These are phyloP conservation scores for Leccinum olivaceopallidum DNA, from an alignment of 768 basidiomycete genomes.

Conservation along the genomic window DNA sequence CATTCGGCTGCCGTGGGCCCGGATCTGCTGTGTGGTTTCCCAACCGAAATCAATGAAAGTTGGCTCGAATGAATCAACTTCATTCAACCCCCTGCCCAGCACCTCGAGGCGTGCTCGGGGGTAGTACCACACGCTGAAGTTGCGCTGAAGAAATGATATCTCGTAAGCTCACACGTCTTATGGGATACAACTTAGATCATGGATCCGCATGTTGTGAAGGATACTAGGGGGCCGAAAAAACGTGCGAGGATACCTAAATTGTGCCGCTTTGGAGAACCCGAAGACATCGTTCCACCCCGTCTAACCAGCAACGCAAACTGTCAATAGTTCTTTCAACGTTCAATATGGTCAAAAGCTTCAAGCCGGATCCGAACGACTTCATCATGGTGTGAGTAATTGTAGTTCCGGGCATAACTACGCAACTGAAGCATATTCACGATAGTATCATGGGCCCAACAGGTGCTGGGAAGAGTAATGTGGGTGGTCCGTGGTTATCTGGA, in stretches of 20 bases:
- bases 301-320: not conserved
- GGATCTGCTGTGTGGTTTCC: not conserved
- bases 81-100: not conserved
- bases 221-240: not conserved
- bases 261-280: not conserved
- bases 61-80: not conserved
- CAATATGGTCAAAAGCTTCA: conserved; percentile 8
- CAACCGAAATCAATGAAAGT: not conserved
- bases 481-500: not conserved
- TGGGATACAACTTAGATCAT: not conserved
- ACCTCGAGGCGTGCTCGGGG: no score
- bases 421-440: not conserved
- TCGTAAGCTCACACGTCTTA: not conserved
- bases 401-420: not conserved
- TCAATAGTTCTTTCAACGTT: not conserved
- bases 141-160: not conserved
- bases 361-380: conserved; percentile 5
- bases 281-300: not conserved
- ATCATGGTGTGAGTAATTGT: conserved; percentile 16
- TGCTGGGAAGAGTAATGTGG: conserved; percentile 26
- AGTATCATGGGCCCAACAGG: conserved; percentile 29
- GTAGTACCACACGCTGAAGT: not conserved
- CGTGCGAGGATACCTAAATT: not conserved
- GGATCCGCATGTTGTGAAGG: no score
- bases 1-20: not conserved